These are phyloP conservation scores for Annulohypoxylon nitens DNA, from an alignment of 495 filamentous ascomycete genomes.

Conservation along the genomic window DNA sequence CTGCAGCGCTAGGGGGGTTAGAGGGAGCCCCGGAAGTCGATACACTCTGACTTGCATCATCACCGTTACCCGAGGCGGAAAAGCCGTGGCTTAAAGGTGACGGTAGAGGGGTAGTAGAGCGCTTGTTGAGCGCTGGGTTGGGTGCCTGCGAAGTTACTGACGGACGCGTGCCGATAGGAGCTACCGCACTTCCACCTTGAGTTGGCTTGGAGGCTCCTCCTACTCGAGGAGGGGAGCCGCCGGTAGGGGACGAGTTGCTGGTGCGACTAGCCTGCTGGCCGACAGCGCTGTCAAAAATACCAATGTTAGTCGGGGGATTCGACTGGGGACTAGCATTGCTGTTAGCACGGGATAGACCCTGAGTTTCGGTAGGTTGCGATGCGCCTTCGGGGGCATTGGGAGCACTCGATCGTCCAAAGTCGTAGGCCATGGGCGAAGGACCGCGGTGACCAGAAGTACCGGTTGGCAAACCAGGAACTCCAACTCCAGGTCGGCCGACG, in stretches of 20 bases:
- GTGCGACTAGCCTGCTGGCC: constrained; percentile 85
- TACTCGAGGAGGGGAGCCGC: constrained; percentile 85
- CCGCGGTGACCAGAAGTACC: constrained; percentile 66
- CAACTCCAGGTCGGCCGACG: constrained; percentile 58
- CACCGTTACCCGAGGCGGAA: constrained; percentile 59
- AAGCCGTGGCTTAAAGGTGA: constrained; percentile 89
- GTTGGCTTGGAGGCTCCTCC: constrained; percentile 63
- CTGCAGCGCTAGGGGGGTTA: constrained; percentile 56
- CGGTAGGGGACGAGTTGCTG: constrained; percentile 85
- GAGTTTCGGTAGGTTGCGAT: constrained; percentile 61
- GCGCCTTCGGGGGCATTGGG: constrained; percentile 59
- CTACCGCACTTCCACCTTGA: constrained; percentile 72
- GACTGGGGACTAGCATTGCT: constrained; percentile 84
- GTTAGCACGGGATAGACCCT: constrained; percentile 83
- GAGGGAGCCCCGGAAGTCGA: constrained; percentile 52
- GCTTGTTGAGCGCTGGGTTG: constrained; percentile 82
- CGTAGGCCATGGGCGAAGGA: constrained; percentile 65
- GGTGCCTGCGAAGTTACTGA: constrained; percentile 62
- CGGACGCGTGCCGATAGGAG: constrained; percentile 94
- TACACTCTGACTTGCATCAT: constrained; percentile 48
- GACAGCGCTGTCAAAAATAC: constrained; percentile 72
- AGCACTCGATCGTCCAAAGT: constrained; percentile 58
- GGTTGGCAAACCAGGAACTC: constrained; percentile 61
- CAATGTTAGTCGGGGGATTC: constrained; percentile 74
- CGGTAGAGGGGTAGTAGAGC: constrained; percentile 88